A percentile compares a stretch with the other conserved stretches of the same genome.
Conservation (phyloP, 768 basidiomycete species). For the Pleurotus pulmonarius region DNA sequence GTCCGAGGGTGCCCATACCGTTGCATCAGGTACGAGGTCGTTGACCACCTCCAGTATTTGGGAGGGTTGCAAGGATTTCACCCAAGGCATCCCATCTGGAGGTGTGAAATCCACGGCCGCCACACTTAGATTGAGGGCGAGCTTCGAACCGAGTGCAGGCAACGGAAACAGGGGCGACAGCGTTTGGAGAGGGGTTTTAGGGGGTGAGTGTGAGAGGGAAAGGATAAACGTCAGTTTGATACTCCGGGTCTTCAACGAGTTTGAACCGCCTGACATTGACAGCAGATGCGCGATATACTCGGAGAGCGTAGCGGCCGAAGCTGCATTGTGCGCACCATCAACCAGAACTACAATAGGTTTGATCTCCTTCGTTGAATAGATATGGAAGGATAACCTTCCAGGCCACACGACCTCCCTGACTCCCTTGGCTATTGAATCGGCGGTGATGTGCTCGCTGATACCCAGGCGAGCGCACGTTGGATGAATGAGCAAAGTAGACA, state of each 20-base stretch:
- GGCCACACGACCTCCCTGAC: slow-evolving; percentile 67
- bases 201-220: slow-evolving; percentile 81
- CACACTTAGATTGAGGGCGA: slow-evolving; percentile 36
- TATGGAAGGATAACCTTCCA: slow-evolving; percentile 77
- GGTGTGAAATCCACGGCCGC: slow-evolving; percentile 64
- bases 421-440: slow-evolving; percentile 49
- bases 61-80: slow-evolving; percentile 53
- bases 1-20: slow-evolving; percentile 40
- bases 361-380: slow-evolving; percentile 6
- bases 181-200: slow-evolving; percentile 74
- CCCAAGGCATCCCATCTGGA: slow-evolving; percentile 95
- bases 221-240: slow-evolving; percentile 68
- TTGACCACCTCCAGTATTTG: slow-evolving; percentile 46
- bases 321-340: slow-evolving; percentile 93
- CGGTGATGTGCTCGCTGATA: slow-evolving; percentile 37
- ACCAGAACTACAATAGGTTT: slow-evolving; percentile 50
- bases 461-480: slow-evolving; percentile 23
- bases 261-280: slow-evolving; percentile 7
- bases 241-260: slow-evolving; percentile 8
- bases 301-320: slow-evolving; percentile 66
- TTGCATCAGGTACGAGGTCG: slow-evolving; percentile 38
- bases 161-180: slow-evolving; percentile 61
- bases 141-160: slow-evolving; percentile 15
- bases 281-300: slow-evolving; percentile 52
- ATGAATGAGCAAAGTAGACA: slow-evolving; percentile 53